Base-by-base conservation (phyloP, 169 alveolate genomes). In the Plasmodium billcollinsi region DNA sequence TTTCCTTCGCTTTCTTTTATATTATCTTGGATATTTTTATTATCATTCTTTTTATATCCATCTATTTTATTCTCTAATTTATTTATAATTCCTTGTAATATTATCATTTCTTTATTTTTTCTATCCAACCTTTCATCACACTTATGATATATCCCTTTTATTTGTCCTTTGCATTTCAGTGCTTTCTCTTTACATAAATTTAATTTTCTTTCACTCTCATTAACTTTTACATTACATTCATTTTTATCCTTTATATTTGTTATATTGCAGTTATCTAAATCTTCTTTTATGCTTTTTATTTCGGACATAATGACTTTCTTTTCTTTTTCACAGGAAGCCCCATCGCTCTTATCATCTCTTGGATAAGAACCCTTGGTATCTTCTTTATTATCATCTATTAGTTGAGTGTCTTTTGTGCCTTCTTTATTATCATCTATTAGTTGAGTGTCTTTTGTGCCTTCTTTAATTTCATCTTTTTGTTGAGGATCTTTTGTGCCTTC, bases 181-280 rank as follows among this genome's bases (percentile, higher is more conserved):
- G 62, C 89, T 1, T 63, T 75, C 47, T 63, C 89, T 65, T 69
- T 75, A 54, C 89, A 75, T 2, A 20, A 33, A 29, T 75, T 47
- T 52, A 75, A 66, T 14, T 62, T 47, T 12, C 21, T 62, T 61
- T 75, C 47, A 14, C 15, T 75, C 14, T 61, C 75, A 6, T 33
- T 63, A 7, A 63, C 20, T 66, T 75, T 49, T 21, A 15, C 24
- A 29, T 5, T 24, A 26, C 75, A 62, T 39, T 18, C 33, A 20
- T 18, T 74, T 45, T 59, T 56, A 20, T 74, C 43, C 20, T 33
- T 24, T 1, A 12, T 66, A 49, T 20, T 61, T 8, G 12, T 74
- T 18, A 29, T 20, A 11, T 26, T 75, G 11, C 66, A 62, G 5
- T 75, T 26, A 47, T 75, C 4, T 3, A 75, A 56, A 52, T 49